phyloP scores from a whole-genome alignment of 2,329 filamentous ascomycete genomes.

The Cordyceps cicadae region DNA sequence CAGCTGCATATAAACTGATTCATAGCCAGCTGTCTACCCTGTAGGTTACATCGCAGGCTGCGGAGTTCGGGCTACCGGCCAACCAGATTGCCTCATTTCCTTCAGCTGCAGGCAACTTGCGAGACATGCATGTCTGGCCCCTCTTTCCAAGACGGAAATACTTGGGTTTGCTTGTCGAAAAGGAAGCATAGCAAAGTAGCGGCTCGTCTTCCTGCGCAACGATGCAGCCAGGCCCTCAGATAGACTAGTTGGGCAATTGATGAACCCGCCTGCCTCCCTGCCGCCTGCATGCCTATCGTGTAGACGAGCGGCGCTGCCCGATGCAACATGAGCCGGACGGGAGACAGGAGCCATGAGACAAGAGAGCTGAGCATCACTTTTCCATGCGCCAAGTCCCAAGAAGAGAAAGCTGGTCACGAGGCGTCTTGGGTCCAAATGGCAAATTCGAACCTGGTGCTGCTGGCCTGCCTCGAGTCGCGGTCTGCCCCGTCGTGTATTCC shows the following conservation, averaged over 20 bases:
- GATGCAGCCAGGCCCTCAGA: background rate
- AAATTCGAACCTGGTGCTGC: no score
- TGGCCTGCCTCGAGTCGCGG: no score
- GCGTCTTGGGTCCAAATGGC: no score
- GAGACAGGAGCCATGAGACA: no score
- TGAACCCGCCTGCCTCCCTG: no score
- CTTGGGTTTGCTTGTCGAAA: background rate
- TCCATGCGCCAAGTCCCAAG: background rate
- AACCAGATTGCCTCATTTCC: background rate
- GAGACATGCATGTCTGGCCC: conserved; percentile 1
- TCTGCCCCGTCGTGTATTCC: no score
- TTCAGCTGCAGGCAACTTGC: conserved; percentile 1
- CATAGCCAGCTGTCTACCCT: background rate
- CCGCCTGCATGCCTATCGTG: no score
- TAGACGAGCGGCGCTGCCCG: no score
- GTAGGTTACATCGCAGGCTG: background rate
- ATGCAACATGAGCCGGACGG: no score
- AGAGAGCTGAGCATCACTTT: background rate
- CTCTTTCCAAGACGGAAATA: background rate
- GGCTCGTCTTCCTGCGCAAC: background rate
- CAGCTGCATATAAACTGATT: background rate
- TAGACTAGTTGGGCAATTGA: no score
- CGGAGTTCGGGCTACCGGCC: background rate
- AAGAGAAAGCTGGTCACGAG: no score
- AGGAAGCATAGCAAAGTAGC: background rate